A percentile compares a stretch with the other conserved stretches of the same genome.
These are phyloP conservation scores for Gomphus sp. DNA, from an alignment of 1,284 basidiomycete genomes.

Conservation along the genomic window DNA sequence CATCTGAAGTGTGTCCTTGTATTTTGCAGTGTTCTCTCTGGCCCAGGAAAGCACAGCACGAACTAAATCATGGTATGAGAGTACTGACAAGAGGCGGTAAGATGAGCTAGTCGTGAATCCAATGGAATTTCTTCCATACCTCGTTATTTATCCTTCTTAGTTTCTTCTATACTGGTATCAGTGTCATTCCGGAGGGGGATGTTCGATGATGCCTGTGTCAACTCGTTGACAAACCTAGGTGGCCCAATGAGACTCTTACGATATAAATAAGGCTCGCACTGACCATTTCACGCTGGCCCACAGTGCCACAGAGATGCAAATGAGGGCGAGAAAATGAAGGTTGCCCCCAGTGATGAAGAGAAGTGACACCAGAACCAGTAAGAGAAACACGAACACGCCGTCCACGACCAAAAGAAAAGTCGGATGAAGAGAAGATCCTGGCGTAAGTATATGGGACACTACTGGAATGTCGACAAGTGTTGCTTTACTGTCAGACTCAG, in stretches of 20 bases:
- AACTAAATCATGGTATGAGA: constrained; percentile 80
- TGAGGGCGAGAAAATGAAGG: constrained; percentile 52
- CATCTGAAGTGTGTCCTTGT: not conserved
- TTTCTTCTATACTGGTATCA: constrained; percentile 13
- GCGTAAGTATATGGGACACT: constrained; percentile 43
- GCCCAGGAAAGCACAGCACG: constrained; percentile 73
- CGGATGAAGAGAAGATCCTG: constrained; percentile 66
- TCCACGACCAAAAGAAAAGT: constrained; percentile 59
- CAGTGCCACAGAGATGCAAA: constrained; percentile 50
- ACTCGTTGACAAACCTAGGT: constrained; percentile 28
- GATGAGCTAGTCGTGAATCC: not conserved
- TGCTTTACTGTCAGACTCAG: not conserved
- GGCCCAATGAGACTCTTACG: constrained; percentile 20
- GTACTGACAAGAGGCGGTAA: constrained; percentile 46
- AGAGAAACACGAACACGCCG: constrained; percentile 43
- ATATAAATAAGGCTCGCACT: constrained; percentile 13
- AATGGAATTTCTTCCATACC: constrained; percentile 10
- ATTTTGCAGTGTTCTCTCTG: constrained; percentile 60
- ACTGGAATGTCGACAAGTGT: not conserved
- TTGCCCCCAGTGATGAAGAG: constrained; percentile 50
- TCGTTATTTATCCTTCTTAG: constrained; percentile 19
- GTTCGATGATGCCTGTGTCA: constrained; percentile 18
- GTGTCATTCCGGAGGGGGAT: constrained; percentile 2
- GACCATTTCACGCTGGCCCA: constrained; percentile 78
- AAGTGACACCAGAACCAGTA: constrained; percentile 48